Evolutionary conservation across 1,139 yeast species (phyloP).

Genomic region (Pichia sp.): DNA sequence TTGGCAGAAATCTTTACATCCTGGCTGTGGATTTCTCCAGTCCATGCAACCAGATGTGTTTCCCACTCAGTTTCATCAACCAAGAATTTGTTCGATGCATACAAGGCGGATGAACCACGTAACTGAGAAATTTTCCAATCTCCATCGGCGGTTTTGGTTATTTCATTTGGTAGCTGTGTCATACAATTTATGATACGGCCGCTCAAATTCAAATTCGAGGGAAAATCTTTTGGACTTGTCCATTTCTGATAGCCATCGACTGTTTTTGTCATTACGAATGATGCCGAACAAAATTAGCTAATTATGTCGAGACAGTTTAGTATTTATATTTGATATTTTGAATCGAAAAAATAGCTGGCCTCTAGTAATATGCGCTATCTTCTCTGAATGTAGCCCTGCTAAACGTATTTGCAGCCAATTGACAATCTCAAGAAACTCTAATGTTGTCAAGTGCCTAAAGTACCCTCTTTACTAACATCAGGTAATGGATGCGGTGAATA

Average conservation of each 20-base stretch:
- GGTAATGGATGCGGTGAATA: too few species aligned
- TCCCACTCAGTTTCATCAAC: conserved; percentile 75
- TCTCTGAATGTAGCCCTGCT: too few species aligned
- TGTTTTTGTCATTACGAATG: conserved; percentile 5
- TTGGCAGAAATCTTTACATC: conserved; percentile 3
- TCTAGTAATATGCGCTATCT: too few species aligned
- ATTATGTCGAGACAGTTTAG: too few species aligned
- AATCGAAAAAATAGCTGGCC: too few species aligned
- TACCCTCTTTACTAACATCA: too few species aligned
- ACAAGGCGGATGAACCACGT: conserved; percentile 82
- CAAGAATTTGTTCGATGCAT: conserved; percentile 67
- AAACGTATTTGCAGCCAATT: too few species aligned
- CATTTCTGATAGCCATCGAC: conserved; percentile 2
- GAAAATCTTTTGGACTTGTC: conserved; percentile 24
- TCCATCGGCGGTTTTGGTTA: conserved; percentile 39
- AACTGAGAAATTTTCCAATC: conserved; percentile 54
- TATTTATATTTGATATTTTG: too few species aligned
- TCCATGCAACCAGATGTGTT: conserved; percentile 88
- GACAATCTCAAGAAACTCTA: too few species aligned
- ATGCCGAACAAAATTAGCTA: too few species aligned
- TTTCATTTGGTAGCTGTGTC: conserved; percentile 65
- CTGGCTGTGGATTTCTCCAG: conserved; percentile 58
- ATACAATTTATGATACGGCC: conserved; percentile 69
- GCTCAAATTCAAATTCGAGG: conserved; percentile 33
- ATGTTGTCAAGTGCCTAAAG: too few species aligned